Evolutionary conservation across 495 filamentous ascomycete genomes (phyloP).

Genomic region (Penicillium riverlandense): DNA sequence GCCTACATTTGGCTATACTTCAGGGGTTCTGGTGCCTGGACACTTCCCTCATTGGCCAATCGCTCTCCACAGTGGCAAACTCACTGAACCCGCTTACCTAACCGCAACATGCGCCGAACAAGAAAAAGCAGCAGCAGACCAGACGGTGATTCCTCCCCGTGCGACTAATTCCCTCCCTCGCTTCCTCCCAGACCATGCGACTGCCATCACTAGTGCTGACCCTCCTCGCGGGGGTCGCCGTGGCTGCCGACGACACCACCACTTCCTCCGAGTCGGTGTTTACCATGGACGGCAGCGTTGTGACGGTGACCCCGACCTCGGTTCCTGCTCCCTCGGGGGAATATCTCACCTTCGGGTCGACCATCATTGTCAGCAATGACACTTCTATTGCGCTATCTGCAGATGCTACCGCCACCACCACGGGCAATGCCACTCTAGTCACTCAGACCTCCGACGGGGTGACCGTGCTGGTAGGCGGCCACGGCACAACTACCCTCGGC

Average conservation of each 20-base stretch:
- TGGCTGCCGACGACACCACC: slow-evolving; percentile 11
- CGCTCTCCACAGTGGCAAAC: too few relatives aligned
- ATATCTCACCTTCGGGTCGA: slow-evolving; percentile 35
- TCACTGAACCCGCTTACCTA: not conserved
- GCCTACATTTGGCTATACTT: too few relatives aligned
- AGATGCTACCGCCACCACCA: slow-evolving; percentile 6
- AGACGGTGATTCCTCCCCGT: too few relatives aligned
- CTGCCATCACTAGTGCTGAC: slow-evolving; percentile 10
- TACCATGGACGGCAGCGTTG: slow-evolving; percentile 7
- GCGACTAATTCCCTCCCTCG: not conserved
- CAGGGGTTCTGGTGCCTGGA: too few relatives aligned
- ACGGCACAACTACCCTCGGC: slow-evolving; percentile 22
- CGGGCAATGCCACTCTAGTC: slow-evolving; percentile 9
- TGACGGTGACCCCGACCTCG: slow-evolving; percentile 2
- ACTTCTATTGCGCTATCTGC: not conserved
- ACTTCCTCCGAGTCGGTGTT: slow-evolving; percentile 3
- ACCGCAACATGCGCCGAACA: not conserved
- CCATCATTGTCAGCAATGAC: slow-evolving; percentile 22
- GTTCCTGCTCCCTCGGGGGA: slow-evolving; percentile 23
- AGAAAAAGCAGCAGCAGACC: not conserved
- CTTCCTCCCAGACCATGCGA: slow-evolving; percentile 8
- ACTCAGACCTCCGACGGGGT: slow-evolving; percentile 17
- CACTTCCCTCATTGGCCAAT: too few relatives aligned
- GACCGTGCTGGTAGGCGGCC: slow-evolving; percentile 32
- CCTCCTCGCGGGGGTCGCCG: slow-evolving; percentile 8